Conservation (phyloP, 2,329 filamentous ascomycete genomes). For the Clonostachys byssicola region DNA sequence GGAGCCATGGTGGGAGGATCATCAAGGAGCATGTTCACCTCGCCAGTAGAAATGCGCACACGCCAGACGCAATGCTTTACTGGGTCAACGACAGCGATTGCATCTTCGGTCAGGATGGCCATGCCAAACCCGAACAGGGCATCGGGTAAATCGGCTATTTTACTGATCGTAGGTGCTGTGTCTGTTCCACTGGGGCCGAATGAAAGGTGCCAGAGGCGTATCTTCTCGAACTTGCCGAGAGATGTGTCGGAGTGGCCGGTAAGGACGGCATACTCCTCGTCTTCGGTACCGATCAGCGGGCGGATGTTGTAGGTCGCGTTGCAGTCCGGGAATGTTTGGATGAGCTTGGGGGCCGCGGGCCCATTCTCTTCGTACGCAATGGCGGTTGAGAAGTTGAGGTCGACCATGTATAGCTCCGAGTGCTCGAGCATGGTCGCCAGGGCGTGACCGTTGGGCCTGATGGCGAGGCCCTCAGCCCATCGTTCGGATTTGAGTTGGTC, state of each 20-base stretch:
- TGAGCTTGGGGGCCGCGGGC: background rate
- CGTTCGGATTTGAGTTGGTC: conserved; percentile 2
- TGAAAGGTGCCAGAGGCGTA: conserved; percentile 2
- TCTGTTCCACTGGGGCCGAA: conserved; percentile 1
- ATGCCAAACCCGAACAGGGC: conserved; percentile 2
- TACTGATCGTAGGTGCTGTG: background rate
- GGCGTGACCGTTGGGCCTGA: conserved; percentile 2
- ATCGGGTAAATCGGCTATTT: conserved; percentile 3
- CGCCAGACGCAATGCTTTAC: conserved; percentile 3
- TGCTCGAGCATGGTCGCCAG: conserved; percentile 1
- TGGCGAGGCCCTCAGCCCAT: conserved; percentile 2
- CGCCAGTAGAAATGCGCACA: conserved; percentile 1
- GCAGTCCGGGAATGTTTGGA: conserved; percentile 4
- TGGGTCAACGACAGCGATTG: conserved; percentile 1
- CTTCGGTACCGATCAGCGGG: background rate
- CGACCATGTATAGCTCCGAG: conserved; percentile 2
- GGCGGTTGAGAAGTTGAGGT: background rate
- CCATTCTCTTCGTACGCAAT: background rate
- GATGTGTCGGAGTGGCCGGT: conserved; percentile 3
- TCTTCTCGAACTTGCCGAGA: conserved; percentile 2
- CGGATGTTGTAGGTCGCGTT: conserved; percentile 4
- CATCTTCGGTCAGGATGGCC: conserved; percentile 1
- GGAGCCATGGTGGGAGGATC: conserved; percentile 1
- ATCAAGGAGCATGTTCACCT: background rate
- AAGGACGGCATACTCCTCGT: conserved; percentile 5